Evolutionary conservation across 2,329 filamentous ascomycete species (phyloP).

Genomic region (Penicillium sp.): DNA sequence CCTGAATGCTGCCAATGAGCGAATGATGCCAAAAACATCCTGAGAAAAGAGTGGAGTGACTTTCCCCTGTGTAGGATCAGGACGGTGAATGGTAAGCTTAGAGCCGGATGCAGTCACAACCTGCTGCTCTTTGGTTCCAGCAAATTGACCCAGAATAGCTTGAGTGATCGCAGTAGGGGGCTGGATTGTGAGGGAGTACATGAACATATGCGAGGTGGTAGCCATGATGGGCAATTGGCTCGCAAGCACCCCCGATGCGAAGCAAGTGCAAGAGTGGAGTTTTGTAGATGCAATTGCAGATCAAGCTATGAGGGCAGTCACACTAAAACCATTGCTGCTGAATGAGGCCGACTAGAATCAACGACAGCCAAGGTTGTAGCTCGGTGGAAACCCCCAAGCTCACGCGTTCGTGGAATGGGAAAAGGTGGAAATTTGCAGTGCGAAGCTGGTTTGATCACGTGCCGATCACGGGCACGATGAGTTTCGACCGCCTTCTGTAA

Average conservation of each 20-base stretch:
- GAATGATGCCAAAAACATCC: slow-evolving; percentile 93
- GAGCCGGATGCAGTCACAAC: slow-evolving; percentile 92
- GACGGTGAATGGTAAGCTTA: slow-evolving; percentile 77
- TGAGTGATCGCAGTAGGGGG: slow-evolving; percentile 82
- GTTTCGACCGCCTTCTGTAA: slow-evolving; percentile 37
- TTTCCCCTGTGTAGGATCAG: slow-evolving; percentile 78
- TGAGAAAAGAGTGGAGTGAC: slow-evolving; percentile 81
- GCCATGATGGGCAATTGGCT: slow-evolving; percentile 61
- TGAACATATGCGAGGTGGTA: slow-evolving; percentile 96
- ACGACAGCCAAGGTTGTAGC: slow-evolving; percentile 15
- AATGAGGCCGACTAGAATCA: slow-evolving; percentile 11
- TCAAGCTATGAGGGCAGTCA: slow-evolving; percentile 22
- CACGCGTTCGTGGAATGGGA: slow-evolving; percentile 3
- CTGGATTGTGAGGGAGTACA: slow-evolving; percentile 96
- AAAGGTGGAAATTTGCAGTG: slow-evolving; percentile 29
- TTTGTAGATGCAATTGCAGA: slow-evolving; percentile 22
- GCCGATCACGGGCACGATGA: slow-evolving; percentile 25
- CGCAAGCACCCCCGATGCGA: slow-evolving; percentile 13
- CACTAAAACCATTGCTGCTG: slow-evolving; percentile 37
- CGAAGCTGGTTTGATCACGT: slow-evolving; percentile 23
- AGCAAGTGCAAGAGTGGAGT: slow-evolving; percentile 5
- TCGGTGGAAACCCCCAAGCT: slow-evolving; percentile 1
- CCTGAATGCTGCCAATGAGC: slow-evolving; percentile 79
- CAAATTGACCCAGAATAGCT: slow-evolving; percentile 90
- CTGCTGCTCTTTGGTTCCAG: slow-evolving; percentile 94